Evolutionary conservation across 768 basidiomycete genomes (phyloP).

Genomic region (Tricholoma sp.): DNA sequence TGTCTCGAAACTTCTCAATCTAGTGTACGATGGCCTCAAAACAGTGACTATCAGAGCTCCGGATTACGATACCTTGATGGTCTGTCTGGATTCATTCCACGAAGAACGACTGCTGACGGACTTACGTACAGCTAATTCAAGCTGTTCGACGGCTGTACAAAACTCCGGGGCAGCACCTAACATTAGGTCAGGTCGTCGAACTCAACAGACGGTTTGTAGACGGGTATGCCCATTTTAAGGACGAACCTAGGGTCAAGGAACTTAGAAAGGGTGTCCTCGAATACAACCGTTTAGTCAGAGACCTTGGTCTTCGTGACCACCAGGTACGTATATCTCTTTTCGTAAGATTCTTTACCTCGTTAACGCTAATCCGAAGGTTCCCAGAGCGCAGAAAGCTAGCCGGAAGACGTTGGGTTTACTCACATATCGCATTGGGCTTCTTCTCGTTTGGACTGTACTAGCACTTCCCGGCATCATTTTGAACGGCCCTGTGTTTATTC

Average conservation of each 20-base stretch:
- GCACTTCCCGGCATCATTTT: conserved; percentile 91
- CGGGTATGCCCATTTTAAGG: conserved; percentile 88
- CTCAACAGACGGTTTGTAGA: conserved; percentile 89
- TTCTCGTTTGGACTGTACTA: conserved; percentile 76
- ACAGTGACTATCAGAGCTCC: conserved; percentile 95
- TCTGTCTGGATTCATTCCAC: conserved; percentile 26
- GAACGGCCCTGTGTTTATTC: conserved; percentile 90
- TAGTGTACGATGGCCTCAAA: conserved; percentile 90
- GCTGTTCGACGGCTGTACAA: conserved; percentile 92
- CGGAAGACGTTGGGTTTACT: conserved; percentile 87
- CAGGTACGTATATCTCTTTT: conserved; percentile 48
- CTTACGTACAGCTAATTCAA: conserved; percentile 78
- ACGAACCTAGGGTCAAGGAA: conserved; percentile 84
- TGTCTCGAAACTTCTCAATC: conserved; percentile 80
- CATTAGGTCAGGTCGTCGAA: conserved; percentile 93
- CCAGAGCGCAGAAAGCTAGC: conserved; percentile 75
- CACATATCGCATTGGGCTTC: conserved; percentile 72
- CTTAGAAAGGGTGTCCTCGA: conserved; percentile 76
- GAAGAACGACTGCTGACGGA: conserved; percentile 1
- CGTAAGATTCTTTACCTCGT: not conserved
- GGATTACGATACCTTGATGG: conserved; percentile 98
- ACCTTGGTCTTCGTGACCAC: conserved; percentile 91
- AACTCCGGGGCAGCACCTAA: conserved; percentile 89
- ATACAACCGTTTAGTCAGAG: conserved; percentile 84
- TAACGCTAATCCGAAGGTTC: conserved; percentile 51